phyloP scores from a whole-genome alignment of 495 filamentous ascomycete species.

The Pyronema domesticum region DNA sequence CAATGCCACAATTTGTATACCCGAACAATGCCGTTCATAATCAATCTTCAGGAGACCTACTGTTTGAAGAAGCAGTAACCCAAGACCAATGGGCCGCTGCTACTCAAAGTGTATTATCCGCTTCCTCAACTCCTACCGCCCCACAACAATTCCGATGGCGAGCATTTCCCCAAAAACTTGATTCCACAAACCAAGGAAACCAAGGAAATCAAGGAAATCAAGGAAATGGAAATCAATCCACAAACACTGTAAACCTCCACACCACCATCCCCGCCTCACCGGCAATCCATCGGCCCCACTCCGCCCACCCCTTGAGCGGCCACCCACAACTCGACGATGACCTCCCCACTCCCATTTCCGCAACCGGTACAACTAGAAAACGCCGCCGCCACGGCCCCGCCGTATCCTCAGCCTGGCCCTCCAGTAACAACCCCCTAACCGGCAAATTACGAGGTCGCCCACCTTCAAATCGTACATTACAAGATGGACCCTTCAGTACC shows the following conservation, averaged over 20 bases:
- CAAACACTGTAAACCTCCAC: too few relatives aligned
- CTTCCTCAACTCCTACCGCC: slow-evolving; percentile 12
- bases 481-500: slow-evolving; percentile 68
- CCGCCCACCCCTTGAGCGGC: slow-evolving; percentile 8
- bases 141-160: slow-evolving; percentile 34
- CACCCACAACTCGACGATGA: slow-evolving; percentile 13
- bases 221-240: too few relatives aligned
- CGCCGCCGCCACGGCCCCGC: slow-evolving; percentile 74
- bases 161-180: slow-evolving; percentile 20
- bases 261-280: slow-evolving; percentile 4
- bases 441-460: slow-evolving; percentile 74
- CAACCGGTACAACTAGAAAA: slow-evolving; percentile 27
- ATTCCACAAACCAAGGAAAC: not conserved
- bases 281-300: slow-evolving; percentile 12
- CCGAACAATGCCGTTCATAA: slow-evolving; percentile 39
- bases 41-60: slow-evolving; percentile 27
- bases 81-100: slow-evolving; percentile 41
- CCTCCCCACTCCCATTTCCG: slow-evolving; percentile 13
- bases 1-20: slow-evolving; percentile 27
- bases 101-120: slow-evolving; percentile 17
- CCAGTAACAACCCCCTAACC: slow-evolving; percentile 41
- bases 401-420: slow-evolving; percentile 89
- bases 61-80: slow-evolving; percentile 15
- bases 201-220: slow-evolving; percentile 8
- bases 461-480: slow-evolving; percentile 56